Conservation (phyloP, 805 yeast species). For the Wickerhamiella hasegawae region DNA sequence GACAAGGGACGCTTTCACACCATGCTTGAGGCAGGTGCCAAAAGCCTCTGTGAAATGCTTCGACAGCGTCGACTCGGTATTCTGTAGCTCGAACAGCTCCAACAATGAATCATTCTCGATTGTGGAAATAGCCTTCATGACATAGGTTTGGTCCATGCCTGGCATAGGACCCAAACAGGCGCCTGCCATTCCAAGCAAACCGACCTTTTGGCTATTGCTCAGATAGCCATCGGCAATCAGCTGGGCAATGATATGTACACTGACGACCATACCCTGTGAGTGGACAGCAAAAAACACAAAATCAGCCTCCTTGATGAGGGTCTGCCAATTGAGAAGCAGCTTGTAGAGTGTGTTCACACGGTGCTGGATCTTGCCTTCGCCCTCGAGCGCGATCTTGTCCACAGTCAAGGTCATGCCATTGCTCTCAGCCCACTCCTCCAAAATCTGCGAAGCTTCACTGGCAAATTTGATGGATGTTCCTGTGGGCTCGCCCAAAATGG, state of each 20-base stretch:
- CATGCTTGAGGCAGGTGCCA: slow-evolving; percentile 43
- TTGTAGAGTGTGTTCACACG: slow-evolving; percentile 70
- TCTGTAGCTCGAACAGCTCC: slow-evolving; percentile 81
- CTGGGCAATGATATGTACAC: slow-evolving; percentile 60
- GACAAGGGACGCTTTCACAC: slow-evolving; percentile 64
- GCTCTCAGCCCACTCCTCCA: slow-evolving; percentile 46
- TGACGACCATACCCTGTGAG: slow-evolving; percentile 92
- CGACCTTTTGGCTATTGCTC: slow-evolving; percentile 29
- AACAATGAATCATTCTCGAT: slow-evolving; percentile 75
- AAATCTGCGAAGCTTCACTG: slow-evolving; percentile 70
- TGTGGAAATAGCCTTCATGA: slow-evolving; percentile 77
- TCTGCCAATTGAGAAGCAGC: slow-evolving; percentile 50
- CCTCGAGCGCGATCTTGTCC: slow-evolving; percentile 87
- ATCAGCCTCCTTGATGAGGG: slow-evolving; percentile 47
- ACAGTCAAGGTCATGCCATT: slow-evolving; percentile 32
- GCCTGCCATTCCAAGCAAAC: slow-evolving; percentile 89
- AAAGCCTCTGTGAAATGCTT: slow-evolving; percentile 53
- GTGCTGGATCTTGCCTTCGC: slow-evolving; percentile 79
- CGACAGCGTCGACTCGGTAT: slow-evolving; percentile 56
- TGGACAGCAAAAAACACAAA: slow-evolving; percentile 85
- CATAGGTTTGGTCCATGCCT: slow-evolving; percentile 70
- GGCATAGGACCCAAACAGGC: slow-evolving; percentile 86
- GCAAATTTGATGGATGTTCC: slow-evolving; percentile 89
- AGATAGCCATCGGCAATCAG: slow-evolving; percentile 43
- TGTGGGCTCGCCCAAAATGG: slow-evolving; percentile 86